Conservation (phyloP, 768 basidiomycete species). For the Leccinum broughii region DNA sequence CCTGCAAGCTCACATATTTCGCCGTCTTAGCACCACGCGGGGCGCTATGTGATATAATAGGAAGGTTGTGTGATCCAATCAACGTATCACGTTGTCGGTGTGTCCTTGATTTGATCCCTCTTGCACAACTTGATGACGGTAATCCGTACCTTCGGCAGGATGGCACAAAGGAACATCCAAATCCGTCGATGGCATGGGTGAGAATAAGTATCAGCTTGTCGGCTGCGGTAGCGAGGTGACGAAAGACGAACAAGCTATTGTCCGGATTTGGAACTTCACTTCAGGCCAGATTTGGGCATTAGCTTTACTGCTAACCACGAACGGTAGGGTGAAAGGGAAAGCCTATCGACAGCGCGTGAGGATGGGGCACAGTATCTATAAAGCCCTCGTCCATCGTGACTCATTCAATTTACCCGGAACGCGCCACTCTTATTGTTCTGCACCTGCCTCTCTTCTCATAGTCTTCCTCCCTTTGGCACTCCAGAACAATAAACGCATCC, state of each 20-base stretch:
- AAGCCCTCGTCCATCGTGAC: slow-evolving; percentile 19
- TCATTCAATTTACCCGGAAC: slow-evolving; percentile 19
- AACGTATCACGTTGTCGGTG: neutral
- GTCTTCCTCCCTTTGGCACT: neutral
- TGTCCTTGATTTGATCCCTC: neutral
- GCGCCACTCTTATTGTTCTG: slow-evolving; percentile 35
- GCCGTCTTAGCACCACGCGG: neutral
- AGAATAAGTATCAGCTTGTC: slow-evolving; percentile 1
- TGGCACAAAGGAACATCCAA: slow-evolving; percentile 26
- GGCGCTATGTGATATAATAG: neutral
- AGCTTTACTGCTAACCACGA: slow-evolving; percentile 20
- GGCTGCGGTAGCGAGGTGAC: neutral
- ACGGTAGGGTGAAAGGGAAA: slow-evolving; percentile 30
- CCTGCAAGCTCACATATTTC: neutral
- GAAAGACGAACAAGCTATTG: slow-evolving; percentile 24
- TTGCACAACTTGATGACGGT: neutral
- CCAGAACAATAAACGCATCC: slow-evolving; percentile 31
- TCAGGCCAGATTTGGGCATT: slow-evolving; percentile 19
- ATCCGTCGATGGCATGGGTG: slow-evolving; percentile 5
- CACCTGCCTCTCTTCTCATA: slow-evolving; percentile 4
- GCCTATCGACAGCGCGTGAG: neutral
- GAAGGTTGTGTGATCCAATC: slow-evolving; percentile 7
- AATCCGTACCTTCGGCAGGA: neutral
- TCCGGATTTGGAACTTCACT: slow-evolving; percentile 26
- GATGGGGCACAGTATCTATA: slow-evolving; percentile 23